These are phyloP conservation scores for Cryptosporidium canis DNA, from an alignment of 169 alveolate genomes.

Conservation along the genomic window DNA sequence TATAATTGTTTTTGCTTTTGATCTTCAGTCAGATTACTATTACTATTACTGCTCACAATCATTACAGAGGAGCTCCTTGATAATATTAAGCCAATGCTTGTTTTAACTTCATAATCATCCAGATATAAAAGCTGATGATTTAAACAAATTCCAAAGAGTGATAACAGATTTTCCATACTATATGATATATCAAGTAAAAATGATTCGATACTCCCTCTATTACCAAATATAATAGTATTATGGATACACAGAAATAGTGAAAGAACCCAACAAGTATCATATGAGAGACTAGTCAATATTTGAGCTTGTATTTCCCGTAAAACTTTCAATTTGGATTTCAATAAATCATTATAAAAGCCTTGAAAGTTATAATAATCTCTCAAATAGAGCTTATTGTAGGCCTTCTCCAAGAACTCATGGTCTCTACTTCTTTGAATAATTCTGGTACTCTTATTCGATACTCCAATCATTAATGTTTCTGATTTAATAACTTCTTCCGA, in stretches of 20 bases:
- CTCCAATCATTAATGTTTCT: not conserved
- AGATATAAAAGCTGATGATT: not conserved
- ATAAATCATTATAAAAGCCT: not conserved
- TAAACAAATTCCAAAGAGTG: slow-evolving; percentile 3
- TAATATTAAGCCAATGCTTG: not conserved
- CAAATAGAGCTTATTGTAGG: not conserved
- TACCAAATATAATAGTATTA: slow-evolving; percentile 1
- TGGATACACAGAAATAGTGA: slow-evolving; percentile 20
- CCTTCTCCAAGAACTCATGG: slow-evolving; percentile 9
- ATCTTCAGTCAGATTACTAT: not conserved
- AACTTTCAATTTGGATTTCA: not conserved
- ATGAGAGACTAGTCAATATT: not conserved
- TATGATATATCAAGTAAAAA: not conserved
- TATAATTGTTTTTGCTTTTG: not conserved
- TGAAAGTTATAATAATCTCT: slow-evolving; percentile 7
- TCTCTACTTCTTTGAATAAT: slow-evolving; percentile 2
- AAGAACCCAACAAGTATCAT: slow-evolving; percentile 33
- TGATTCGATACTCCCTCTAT: not conserved
- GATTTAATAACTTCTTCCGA: not conserved
- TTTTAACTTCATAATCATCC: slow-evolving; percentile 39
- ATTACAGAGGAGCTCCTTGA: not conserved
- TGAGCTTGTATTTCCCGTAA: not conserved
- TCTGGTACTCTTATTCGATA: not conserved
- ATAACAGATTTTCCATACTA: not conserved
- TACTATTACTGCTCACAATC: not conserved